Conservation (phyloP, 768 basidiomycete species). For the Psilocybe azurescens region DNA sequence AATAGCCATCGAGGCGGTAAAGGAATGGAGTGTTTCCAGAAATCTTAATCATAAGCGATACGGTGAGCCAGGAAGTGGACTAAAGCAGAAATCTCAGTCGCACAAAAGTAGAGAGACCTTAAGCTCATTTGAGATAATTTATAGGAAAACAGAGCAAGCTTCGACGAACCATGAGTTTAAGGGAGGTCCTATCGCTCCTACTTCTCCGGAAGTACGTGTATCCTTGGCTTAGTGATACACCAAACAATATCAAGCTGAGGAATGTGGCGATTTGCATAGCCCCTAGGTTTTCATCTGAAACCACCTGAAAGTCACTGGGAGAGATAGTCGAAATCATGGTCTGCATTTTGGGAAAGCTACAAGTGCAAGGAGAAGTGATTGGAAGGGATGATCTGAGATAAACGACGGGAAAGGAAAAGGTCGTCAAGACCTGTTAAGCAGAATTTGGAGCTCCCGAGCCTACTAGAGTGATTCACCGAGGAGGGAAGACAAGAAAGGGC, state of each 20-base stretch:
- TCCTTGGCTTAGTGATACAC: slow-evolving; percentile 20
- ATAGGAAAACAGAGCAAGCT: not conserved
- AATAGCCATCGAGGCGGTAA: slow-evolving; percentile 14
- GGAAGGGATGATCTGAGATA: too few species aligned
- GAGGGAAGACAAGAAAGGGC: not conserved
- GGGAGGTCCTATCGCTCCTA: slow-evolving; percentile 1
- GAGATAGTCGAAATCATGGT: slow-evolving; percentile 1
- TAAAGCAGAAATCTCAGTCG: not conserved
- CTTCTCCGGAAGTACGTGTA: slow-evolving; percentile 17
- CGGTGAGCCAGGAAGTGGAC: too few species aligned
- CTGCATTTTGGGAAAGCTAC: not conserved
- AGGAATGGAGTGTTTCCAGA: slow-evolving; percentile 21
- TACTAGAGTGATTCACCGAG: too few species aligned
- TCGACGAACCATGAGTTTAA: slow-evolving; percentile 19
- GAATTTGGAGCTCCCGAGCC: not conserved
- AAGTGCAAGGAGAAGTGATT: not conserved
- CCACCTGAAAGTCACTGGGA: slow-evolving; percentile 9
- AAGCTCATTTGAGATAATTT: not conserved
- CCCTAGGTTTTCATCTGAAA: slow-evolving; percentile 16
- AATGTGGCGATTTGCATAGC: slow-evolving; percentile 22
- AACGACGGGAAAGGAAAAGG: not conserved
- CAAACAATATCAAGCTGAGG: slow-evolving; percentile 16
- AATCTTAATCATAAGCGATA: not conserved
- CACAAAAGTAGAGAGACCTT: slow-evolving; percentile 11
- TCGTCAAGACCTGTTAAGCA: slow-evolving; percentile 1